Evolutionary conservation across 1,284 basidiomycete species (phyloP), one percentile per base, ranked within the genome.

Genomic region (Kwoniella shivajii): DNA sequence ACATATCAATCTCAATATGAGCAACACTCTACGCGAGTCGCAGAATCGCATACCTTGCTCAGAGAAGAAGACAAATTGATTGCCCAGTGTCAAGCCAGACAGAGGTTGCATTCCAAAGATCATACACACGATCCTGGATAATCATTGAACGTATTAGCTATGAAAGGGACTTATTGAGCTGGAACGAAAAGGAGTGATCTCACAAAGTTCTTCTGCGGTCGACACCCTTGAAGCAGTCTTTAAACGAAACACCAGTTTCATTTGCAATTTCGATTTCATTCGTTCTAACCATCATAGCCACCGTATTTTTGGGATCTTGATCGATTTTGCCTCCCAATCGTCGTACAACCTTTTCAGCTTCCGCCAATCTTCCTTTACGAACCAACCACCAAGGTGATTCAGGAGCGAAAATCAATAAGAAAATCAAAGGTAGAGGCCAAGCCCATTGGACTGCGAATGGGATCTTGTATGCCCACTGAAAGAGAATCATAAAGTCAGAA

Each of bases 211-310:
- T 63, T 36, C 73, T 66, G 14, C 62, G 64, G 56, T 75, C 61
- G 29, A 59, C 54, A 20, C 68, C 74, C 42, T 68, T 67, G 74
- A 80, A 78, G 67, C 78, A 80, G 22, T 71, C 66, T 39, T 51
- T 20, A 18, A 4, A 81, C n/a, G 58, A 61, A 4, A 68, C 33
- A 2, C 67, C 63, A 7, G 45, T 34, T 18, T 59, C 63, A 44
- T 66, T 57, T 48, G 65, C 54, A 11, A 48, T 36, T 45, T 64
- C 65, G 22, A 65, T 48, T 41, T 64, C 61, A 45, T 57, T 64
- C 16, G 68, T 69, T 56, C 67, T 66, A 14, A 41, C 37, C 36
- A 69, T 72, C 68, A 81, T 77, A 45, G 77, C 76, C 37, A 82
- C 63, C 4, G 68, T 69, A 60, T 76, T 69, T 44, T 74, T 75